phyloP scores from a whole-genome alignment of 208 protist species.

The Angomonas desouzai region DNA sequence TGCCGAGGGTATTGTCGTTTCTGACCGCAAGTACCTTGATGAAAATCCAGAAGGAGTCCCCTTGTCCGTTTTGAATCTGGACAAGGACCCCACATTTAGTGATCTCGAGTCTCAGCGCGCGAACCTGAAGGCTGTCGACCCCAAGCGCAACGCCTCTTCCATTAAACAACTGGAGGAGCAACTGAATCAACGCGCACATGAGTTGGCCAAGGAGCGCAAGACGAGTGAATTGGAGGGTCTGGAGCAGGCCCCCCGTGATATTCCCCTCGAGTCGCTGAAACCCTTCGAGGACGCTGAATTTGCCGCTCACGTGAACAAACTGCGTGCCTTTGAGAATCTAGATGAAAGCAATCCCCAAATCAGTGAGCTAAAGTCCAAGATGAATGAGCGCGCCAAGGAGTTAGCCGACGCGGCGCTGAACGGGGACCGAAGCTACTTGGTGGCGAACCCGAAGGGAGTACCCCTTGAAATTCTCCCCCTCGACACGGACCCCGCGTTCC shows the following conservation, averaged over 20 bases:
- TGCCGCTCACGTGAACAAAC: slow-evolving; percentile 21
- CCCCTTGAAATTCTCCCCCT: slow-evolving; percentile 44
- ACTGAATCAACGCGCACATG: slow-evolving; percentile 55
- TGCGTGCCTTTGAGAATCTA: slow-evolving; percentile 31
- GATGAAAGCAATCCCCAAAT: slow-evolving; percentile 25
- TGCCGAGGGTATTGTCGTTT: slow-evolving; percentile 17
- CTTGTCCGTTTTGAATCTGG: slow-evolving; percentile 19
- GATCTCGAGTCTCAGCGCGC: slow-evolving; percentile 50
- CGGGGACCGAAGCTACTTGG: slow-evolving; percentile 47
- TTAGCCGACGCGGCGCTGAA: slow-evolving; percentile 34
- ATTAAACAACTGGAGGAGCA: slow-evolving; percentile 42
- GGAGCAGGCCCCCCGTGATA: slow-evolving; percentile 38
- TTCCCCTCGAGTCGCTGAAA: slow-evolving; percentile 39
- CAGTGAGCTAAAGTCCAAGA: slow-evolving; percentile 24
- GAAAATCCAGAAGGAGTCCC: slow-evolving; percentile 25
- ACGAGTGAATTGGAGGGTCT: slow-evolving; percentile 31
- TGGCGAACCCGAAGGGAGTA: slow-evolving; percentile 38
- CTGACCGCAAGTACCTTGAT: slow-evolving; percentile 39
- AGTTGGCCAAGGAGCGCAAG: slow-evolving; percentile 54
- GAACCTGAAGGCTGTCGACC: slow-evolving; percentile 38
- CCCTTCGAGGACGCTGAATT: slow-evolving; percentile 39
- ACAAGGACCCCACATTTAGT: slow-evolving; percentile 35
- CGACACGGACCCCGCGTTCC: slow-evolving; percentile 38
- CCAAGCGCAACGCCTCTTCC: slow-evolving; percentile 15
- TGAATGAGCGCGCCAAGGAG: slow-evolving; percentile 47